Base-by-base conservation (phyloP, 257 asterid species). In the Parsonsia alboflavescens region DNA sequence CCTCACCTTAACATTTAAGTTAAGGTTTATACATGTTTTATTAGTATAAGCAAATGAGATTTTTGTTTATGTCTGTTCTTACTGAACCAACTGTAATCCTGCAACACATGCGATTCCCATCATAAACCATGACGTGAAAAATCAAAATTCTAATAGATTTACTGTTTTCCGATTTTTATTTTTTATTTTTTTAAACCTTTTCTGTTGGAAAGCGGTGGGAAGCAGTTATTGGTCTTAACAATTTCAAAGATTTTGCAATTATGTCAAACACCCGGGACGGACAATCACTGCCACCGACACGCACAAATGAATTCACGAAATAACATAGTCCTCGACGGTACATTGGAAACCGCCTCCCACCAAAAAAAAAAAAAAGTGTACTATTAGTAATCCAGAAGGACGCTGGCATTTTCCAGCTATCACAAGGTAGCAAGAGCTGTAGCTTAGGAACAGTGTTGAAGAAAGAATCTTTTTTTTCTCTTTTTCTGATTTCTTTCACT, bases 231-330 rank as follows among this genome's bases (percentile, higher is more conserved):
- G 3, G 16, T 24, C 42, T 26, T 42, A 3, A 74, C 1, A 74
- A 65, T 15, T 33, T 10, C 24, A 64, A 7, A n/a, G 12, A 42
- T 74, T 22, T 74, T 30, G 66, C 49, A 33, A 5, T 21, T 26
- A 44, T 26, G 39, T 33, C 7, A 44, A 54, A 7, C 59, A 30
- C 44, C 12, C 50, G 3, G 69, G 36, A 71, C 17, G 46, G 28
- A 67, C 67, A 61, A 46, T 53, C 76, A 70, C 49, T 50, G 45
- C 74, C 70, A 61, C 68, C 59, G 69, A 63, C 77, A 48, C 39
- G 39, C 8, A 48, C n/a, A n/a, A n/a, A n/a, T n/a, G n/a, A n/a
- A n/a, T 56, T 72, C 64, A 52, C 59, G 57, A 42, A 70, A 68
- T 50, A 57, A 64, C 10, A 28, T 24, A 50, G 26, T 42, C 48